Base-by-base conservation (phyloP, 2,329 filamentous ascomycete genomes). In the Epichloe brachyelytri region DNA sequence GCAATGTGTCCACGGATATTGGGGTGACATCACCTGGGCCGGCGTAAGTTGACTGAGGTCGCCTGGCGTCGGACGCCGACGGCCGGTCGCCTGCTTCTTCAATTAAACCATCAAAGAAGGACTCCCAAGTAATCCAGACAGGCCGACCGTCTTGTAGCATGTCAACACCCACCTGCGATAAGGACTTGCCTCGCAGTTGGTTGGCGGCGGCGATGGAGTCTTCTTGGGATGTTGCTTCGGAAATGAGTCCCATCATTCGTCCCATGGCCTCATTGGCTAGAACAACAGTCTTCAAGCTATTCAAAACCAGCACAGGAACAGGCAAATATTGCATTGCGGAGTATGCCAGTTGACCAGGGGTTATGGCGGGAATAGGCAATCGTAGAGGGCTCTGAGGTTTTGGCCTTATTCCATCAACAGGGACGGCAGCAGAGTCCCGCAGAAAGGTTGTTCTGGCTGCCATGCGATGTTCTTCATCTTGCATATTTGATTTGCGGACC, bases 201-300 rank as follows among this genome's bases (percentile, higher is more conserved):
- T 88, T 82, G 39, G 77, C 71, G 4, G 78, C 69, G 10, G 69
- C 70, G 3, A 69, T 63, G 5, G 63, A 60, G 45, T 71, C 69
- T 17, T 72, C 70, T 15, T 67, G 65, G 26, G 65, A 66, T 4
- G 67, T 58, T 30, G 65, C 62, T 15, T 72, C 69, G 3, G 61
- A 56, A 26, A 79, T 71, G 46, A 86, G 34, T 84, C 85, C 40
- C 41, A 53, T 50, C 59, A 90, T 67, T 50, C 79, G 75, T 1
- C 80, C 83, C 78, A 88, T 83, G 19, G 86, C 82, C 57, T 88
- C 83, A 58, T 90, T 90, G 22, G 85, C 85, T 36, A 89, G 65
- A 1, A 86, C 74, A 3, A 89, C 76, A 0, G 82, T 85, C 65
- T 88, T 89, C 33, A 78, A 60, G 37, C 74, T 78, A 48, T 82